Conservation (phyloP, 257 asterid species). For the Penstemon barbatus region DNA sequence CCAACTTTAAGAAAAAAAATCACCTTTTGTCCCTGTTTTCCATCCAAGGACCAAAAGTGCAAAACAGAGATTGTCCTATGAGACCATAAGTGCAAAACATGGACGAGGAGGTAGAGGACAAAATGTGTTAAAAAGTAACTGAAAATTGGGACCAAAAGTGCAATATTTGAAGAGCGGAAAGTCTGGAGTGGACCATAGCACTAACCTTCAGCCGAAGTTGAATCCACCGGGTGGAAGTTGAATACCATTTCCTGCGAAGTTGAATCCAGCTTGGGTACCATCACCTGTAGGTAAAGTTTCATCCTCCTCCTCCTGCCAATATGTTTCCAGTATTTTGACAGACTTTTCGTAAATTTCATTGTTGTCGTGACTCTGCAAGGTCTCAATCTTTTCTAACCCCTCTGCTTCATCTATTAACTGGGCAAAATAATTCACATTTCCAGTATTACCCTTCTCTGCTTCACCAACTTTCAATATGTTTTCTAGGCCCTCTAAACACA, state of each 20-base stretch:
- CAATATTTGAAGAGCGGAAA: background rate
- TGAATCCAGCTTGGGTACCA: conserved; percentile 56
- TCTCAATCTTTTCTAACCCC: conserved; percentile 81
- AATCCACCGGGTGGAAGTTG: conserved; percentile 77
- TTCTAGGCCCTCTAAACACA: conserved; percentile 79
- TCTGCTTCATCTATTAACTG: conserved; percentile 78
- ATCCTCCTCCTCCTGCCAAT: conserved; percentile 87
- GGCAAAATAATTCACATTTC: conserved; percentile 60
- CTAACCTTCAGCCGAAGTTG: conserved; percentile 62
- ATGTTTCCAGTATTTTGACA: conserved; percentile 57
- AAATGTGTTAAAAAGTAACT: too few species aligned
- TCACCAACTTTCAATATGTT: conserved; percentile 90
- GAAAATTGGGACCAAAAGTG: background rate
- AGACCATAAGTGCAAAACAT: too few species aligned
- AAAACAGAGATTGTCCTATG: too few species aligned
- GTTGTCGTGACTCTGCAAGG: conserved; percentile 82
- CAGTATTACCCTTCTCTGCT: conserved; percentile 61
- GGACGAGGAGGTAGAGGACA: too few species aligned
- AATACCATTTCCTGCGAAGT: conserved; percentile 60
- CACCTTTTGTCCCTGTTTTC: too few species aligned
- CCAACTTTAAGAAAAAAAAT: too few species aligned
- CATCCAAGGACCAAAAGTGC: too few species aligned
- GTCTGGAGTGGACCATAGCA: background rate
- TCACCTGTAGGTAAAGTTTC: conserved; percentile 53
- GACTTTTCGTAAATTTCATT: conserved; percentile 47